A percentile compares a stretch with the other conserved stretches of the same genome.
Conservation (phyloP, 495 filamentous ascomycete genomes). For the Chaetomidium leptoderma region DNA sequence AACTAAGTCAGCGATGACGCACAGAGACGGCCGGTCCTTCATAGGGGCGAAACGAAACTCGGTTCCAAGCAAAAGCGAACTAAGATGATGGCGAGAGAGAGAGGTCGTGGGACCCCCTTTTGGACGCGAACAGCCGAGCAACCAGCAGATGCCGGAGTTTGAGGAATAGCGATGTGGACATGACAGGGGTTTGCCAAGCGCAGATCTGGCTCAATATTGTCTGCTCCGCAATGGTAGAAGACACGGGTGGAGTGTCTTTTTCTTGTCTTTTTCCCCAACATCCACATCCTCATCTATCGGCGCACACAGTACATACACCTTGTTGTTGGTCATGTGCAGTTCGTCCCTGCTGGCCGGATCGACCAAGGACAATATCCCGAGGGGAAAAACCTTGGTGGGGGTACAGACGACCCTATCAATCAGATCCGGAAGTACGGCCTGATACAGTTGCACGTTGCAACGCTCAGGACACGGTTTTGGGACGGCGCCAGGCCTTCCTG, state of each 20-base stretch:
- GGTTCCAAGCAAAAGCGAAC: too few relatives aligned
- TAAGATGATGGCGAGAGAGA: background rate
- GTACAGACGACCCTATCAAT: background rate
- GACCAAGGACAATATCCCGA: background rate
- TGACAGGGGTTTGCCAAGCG: background rate
- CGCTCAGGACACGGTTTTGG: background rate
- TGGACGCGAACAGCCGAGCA: conserved; percentile 1
- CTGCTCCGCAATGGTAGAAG: background rate
- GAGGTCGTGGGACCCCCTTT: background rate
- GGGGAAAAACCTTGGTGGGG: background rate
- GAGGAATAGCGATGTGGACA: background rate
- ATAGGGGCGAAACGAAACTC: background rate
- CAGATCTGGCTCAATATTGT: conserved; percentile 4
- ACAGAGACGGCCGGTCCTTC: background rate
- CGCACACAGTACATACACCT: background rate
- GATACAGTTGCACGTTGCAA: background rate
- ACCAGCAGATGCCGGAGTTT: background rate
- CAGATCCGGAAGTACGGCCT: conserved; percentile 8
- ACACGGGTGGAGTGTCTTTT: background rate
- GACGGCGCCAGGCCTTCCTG: conserved; percentile 3
- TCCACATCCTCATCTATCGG: background rate
- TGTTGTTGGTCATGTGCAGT: background rate
- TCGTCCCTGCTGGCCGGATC: background rate
- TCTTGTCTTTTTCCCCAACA: background rate
- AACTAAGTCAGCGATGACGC: background rate